Evolutionary conservation across 352 stramenopile species (phyloP), one percentile per base, ranked within the genome.

Genomic region (Globisporangium okanoganense): DNA sequence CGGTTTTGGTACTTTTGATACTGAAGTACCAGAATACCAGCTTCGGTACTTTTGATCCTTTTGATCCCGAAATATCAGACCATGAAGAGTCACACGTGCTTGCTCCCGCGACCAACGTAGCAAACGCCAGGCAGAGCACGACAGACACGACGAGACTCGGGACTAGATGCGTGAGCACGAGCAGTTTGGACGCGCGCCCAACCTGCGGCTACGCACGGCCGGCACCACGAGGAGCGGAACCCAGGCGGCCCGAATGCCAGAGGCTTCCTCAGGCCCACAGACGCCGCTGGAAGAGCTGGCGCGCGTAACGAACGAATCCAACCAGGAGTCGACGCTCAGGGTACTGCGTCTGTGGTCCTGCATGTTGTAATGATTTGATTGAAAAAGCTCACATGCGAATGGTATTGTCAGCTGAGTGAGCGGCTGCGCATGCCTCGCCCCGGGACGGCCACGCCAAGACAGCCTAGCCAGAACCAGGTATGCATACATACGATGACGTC

Each of bases 191-290:
- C 73, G 70, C 18, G 67, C 77, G 12, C 73, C 72, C 12, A 86
- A 78, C 45, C 57, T 87, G 43, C 73, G 77, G 31, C 75, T 77
- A 38, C 76, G 79, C 1, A 85, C 79, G 2, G 75, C 75, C 0
- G 74, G 73, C 8, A 52, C 61, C 16, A 24, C n/a, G 18, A 41
- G 47, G 14, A 45, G 44, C 6, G 18, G 9, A n/a, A 10, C 18
- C 13, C 29, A 55, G 29, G 22, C 18, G 16, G 13, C 45, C 2
- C 22, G n/a, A 24, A n/a, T 35, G 35, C 20, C 38, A 25, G 22
- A 2, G 14, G 60, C 27, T 16, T 20, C n/a, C 9, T 27, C 38
- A 16, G 36, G 12, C 4, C 5, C 41, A 24, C 56, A 62, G 18
- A 40, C 24, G 1, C 10, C 41, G 0, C 38, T 64, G 0, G 59